phyloP scores from a whole-genome alignment of 2,329 filamentous ascomycete genomes.

The Sporothrix pallida region DNA sequence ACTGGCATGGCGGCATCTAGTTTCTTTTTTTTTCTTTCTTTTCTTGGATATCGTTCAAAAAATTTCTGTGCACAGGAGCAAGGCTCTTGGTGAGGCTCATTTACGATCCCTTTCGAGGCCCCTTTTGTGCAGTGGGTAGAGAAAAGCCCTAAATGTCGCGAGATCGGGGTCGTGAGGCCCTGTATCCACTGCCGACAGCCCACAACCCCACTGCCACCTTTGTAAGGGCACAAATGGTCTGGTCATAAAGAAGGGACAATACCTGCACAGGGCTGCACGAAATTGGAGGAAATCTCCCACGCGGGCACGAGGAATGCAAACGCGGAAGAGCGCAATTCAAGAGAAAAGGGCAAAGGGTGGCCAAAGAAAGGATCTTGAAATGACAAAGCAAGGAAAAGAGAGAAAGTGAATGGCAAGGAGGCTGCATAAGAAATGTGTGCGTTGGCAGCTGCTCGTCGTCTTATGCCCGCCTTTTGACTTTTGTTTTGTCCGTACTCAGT shows the following conservation, averaged over 20 bases:
- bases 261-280: slow-evolving; percentile 10
- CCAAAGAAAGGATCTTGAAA: not conserved
- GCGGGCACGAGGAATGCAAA: slow-evolving; percentile 22
- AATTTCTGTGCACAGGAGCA: no score
- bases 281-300: slow-evolving; percentile 20
- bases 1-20: slow-evolving; percentile 21
- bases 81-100: no score
- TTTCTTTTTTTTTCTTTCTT: not conserved
- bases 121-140: not conserved
- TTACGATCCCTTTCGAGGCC: not conserved
- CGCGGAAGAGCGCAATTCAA: slow-evolving; percentile 19
- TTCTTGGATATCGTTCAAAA: no score
- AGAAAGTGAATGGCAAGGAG: not conserved
- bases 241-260: not conserved
- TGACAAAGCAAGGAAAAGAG: not conserved
- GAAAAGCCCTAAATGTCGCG: not conserved
- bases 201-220: not conserved
- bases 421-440: slow-evolving; percentile 8
- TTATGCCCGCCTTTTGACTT: no score
- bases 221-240: slow-evolving; percentile 4
- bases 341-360: not conserved
- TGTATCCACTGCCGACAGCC: not conserved
- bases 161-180: not conserved
- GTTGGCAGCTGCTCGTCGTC: slow-evolving; percentile 5
- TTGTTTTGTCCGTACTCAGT: no score